Evolutionary conservation across 768 basidiomycete species (phyloP).

Genomic region (Tulasnella sp.): DNA sequence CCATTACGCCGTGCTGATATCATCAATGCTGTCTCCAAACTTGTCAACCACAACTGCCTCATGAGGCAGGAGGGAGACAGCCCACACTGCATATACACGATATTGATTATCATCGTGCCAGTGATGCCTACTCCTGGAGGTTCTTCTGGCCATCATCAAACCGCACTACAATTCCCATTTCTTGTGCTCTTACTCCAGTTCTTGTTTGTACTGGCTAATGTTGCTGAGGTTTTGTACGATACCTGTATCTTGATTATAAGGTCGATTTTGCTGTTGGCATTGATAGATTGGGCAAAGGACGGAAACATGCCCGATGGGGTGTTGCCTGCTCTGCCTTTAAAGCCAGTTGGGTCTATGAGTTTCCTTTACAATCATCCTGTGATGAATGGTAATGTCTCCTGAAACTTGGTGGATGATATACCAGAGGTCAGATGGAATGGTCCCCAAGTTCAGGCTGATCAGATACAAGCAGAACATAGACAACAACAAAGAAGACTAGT

Average conservation of each 20-base stretch:
- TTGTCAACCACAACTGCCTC: slow-evolving; percentile 33
- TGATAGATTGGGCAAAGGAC: no score
- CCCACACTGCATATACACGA: background rate
- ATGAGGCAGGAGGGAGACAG: background rate
- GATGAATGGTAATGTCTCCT: no score
- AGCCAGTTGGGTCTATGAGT: no score
- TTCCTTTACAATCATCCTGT: no score
- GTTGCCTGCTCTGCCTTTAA: no score
- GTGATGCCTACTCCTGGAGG: background rate
- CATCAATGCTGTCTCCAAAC: slow-evolving; percentile 71
- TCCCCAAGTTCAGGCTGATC: no score
- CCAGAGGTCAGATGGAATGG: no score
- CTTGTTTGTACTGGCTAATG: background rate
- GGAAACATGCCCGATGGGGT: no score
- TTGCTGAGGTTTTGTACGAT: background rate
- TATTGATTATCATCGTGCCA: background rate
- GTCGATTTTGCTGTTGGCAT: no score
- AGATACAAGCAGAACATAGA: no score
- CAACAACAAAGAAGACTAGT: no score
- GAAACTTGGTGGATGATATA: no score
- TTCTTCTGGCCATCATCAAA: background rate
- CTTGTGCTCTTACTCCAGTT: background rate
- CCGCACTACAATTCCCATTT: background rate
- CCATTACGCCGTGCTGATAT: slow-evolving; percentile 72
- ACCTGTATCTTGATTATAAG: background rate